Conservation (phyloP, 2,329 filamentous ascomycete species). For the Aspergillus sp. region DNA sequence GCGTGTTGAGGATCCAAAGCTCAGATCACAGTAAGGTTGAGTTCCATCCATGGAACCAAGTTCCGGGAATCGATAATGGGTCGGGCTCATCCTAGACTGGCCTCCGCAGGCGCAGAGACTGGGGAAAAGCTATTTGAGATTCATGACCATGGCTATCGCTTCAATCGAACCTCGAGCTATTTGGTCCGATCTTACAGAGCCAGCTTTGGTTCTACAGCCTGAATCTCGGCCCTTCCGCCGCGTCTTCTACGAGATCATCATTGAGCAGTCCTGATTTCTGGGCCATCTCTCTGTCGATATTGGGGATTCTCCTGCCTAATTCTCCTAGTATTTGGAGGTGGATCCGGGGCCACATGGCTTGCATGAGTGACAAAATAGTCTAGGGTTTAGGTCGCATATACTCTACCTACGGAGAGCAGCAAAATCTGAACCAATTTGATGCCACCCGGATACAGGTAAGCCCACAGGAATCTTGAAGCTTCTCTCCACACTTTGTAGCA, state of each 20-base stretch:
- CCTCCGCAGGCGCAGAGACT: background rate
- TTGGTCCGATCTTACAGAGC: background rate
- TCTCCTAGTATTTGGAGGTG: background rate
- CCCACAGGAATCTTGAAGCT: background rate
- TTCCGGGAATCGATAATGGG: background rate
- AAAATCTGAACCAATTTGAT: background rate
- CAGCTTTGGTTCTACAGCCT: background rate
- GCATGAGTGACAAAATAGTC: background rate
- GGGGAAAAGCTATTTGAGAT: background rate
- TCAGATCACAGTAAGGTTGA: background rate
- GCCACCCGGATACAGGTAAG: background rate
- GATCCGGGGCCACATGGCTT: background rate
- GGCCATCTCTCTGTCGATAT: background rate
- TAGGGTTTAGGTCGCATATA: background rate
- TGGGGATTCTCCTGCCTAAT: background rate
- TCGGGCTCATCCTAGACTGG: constrained; percentile 4
- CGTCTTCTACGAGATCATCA: background rate
- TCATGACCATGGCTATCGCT: background rate
- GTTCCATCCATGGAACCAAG: background rate
- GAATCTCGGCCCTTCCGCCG: background rate
- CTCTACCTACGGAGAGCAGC: background rate
- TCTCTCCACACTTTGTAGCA: background rate
- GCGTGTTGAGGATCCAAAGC: background rate
- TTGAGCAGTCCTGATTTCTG: background rate
- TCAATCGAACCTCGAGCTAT: background rate